Base-by-base conservation (phyloP, 805 yeast genomes). In the Blastobotrys mokoenaii region DNA sequence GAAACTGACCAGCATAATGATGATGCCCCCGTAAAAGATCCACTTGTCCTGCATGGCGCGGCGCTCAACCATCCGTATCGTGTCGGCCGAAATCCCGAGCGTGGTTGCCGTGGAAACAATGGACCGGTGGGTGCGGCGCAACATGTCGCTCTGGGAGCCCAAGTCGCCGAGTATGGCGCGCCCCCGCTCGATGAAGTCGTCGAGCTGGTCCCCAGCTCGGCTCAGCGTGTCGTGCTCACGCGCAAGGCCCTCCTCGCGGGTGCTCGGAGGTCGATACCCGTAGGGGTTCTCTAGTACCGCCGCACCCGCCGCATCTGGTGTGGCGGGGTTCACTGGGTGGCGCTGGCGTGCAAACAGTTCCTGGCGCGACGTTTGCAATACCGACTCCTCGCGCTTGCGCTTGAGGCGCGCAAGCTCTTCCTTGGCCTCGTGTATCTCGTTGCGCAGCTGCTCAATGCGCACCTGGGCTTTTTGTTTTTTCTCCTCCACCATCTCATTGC, bases 101-200 rank as follows among this genome's bases (percentile, higher is more conserved):
- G 96, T 87, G 40, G 76, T 71, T 50, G 93, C 77, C 20, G 84
- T 75, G 43, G 78, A 73, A 39, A 80, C 76, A 67, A 93, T 71
- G 51, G 72, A 76, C 37, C 70, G 65, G 51, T 82, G 86, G 27
- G 90, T 71, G 47, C 70, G 69, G 46, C 73, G 68, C 46, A 90
- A 70, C 25, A 81, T 72, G 56, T 81, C 82, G 62, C 86, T 85
- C 60, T 93, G 97, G 40, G 82, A 88, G 15, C 84, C 82, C 17
- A 93, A 69, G 59, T 89, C 95, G 42, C 84, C 94, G 52, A 87
- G 76, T 1, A 96, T 86, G 41, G 75, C 74, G 49, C 83, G 77
- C 1, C 97, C 97, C 82, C 86, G 83, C 57, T 85, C 97, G 37
- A 93, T 63, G 36, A 93, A 86, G 52, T 85, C 87, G 60, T 93